Percentiles rank a stretch among this genome's conserved stretches.
Conservation (phyloP, 352 stramenopile genomes). For the Globisporangium heterothallicum region DNA sequence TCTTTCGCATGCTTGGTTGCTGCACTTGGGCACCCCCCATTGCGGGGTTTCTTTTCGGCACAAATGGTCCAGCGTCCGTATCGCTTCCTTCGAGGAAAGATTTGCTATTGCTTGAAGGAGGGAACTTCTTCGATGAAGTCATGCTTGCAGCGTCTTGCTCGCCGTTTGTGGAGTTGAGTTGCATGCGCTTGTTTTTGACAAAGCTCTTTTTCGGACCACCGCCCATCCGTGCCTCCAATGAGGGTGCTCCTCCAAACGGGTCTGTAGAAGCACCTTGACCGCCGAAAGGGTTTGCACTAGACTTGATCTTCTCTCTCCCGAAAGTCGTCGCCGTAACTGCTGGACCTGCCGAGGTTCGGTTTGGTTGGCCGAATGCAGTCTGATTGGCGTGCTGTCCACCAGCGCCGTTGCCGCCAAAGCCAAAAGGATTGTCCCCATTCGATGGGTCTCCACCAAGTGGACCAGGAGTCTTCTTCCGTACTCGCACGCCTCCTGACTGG, state of each 20-base stretch:
- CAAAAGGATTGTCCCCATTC: constrained; percentile 25
- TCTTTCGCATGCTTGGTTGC: constrained; percentile 24
- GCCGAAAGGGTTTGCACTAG: constrained; percentile 7
- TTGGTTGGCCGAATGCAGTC: constrained; percentile 15
- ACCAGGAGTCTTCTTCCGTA: constrained; percentile 25
- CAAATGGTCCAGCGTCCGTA: constrained; percentile 10
- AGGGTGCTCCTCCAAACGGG: constrained; percentile 9
- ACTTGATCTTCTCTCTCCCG: constrained; percentile 2
- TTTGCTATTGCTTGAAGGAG: background rate
- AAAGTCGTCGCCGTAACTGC: background rate
- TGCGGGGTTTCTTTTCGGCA: background rate
- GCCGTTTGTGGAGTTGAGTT: constrained; percentile 1
- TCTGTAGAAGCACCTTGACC: background rate
- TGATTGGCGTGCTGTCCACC: constrained; percentile 11
- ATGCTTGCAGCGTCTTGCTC: background rate
- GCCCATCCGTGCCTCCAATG: constrained; percentile 27
- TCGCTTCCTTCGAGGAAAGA: constrained; percentile 5
- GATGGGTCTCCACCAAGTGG: constrained; percentile 2
- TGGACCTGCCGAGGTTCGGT: constrained; percentile 1
- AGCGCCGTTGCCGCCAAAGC: constrained; percentile 18
- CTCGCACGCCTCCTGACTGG: constrained; percentile 13
- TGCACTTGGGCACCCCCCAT: background rate
- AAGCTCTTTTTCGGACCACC: constrained; percentile 20
- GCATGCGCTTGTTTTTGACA: constrained; percentile 16
- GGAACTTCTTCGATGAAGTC: constrained; percentile 11